Base-by-base conservation (phyloP, 495 filamentous ascomycete genomes). In the Neurospora sp. region DNA sequence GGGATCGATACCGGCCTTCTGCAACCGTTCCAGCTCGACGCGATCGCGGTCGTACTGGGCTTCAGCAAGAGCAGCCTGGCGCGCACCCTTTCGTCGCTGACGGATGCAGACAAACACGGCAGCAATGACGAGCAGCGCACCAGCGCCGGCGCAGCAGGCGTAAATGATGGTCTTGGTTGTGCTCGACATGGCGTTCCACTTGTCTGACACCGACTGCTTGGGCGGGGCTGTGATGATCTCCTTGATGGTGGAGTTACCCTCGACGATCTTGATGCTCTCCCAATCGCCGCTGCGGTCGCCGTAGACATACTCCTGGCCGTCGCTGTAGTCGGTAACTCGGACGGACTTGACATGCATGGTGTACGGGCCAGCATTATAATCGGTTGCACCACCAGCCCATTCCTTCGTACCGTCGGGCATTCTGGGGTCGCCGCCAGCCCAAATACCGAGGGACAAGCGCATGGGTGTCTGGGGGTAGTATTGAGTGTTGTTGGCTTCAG, bases 401-500 rank as follows among this genome's bases (percentile, higher is more conserved):
- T 92, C 83, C 62, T 86, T 82, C 1, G 82, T 84, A 8, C 86
- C 86, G 12, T 80, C 14, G 14, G 86, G 76, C 75, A 92, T 88
- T 37, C 83, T 83, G 0, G 90, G 83, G 77, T 96, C 93, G 72
- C 94, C 94, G 72, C 93, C 94, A 73, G 92, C 92, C 94, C 94
- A 97, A 75, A 91, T 90, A 42, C 94, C 94, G 69, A 96, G 83
- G 75, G 90, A 92, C 71, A 97, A 83, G 81, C 89, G 91, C 92
- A 93, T 93, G 12, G 94, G 94, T 0, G 94, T 93, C 78, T 97
- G 93, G 5, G 94, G 94, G 77, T 91, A 97, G 78, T 85, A 82
- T 72, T 89, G 82, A 38, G 89, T 89, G 74, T 86, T 83, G 76
- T 90, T 88, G 35, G 91, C 91, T 69, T 90, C 87, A 42, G 85